These are phyloP conservation scores for Aurifilum marmelostoma DNA, from an alignment of 2,329 filamentous ascomycete species.

Conservation along the genomic window DNA sequence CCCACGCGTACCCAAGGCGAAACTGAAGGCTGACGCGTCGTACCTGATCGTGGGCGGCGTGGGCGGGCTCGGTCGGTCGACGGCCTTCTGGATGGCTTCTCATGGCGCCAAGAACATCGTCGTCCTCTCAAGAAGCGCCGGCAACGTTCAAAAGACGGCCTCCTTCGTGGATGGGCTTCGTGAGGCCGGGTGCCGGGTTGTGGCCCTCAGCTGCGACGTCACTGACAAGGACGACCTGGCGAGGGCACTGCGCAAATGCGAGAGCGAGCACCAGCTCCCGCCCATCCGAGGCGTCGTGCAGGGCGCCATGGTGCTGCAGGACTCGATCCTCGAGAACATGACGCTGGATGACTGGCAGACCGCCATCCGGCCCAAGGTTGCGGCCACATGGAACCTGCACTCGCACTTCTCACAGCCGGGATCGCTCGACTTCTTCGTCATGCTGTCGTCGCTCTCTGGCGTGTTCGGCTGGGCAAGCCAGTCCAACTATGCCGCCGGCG, in stretches of 20 bases:
- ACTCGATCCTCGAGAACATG: background rate
- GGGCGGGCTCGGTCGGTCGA: background rate
- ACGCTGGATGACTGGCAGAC: background rate
- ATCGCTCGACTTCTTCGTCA: background rate
- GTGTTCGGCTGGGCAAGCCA: background rate
- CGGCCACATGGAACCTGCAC: background rate
- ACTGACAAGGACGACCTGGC: background rate
- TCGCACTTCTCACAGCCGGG: background rate
- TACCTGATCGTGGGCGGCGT: background rate
- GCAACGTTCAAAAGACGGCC: background rate
- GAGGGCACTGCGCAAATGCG: background rate
- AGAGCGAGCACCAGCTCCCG: background rate
- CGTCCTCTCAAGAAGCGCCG: background rate
- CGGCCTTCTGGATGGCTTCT: background rate
- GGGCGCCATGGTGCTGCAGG: background rate
- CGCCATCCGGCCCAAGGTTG: background rate
- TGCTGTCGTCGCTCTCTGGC: background rate
- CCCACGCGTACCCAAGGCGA: too few relatives aligned
- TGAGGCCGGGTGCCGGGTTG: too few relatives aligned
- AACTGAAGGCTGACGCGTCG: background rate
- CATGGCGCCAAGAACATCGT: background rate
- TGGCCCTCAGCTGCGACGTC: background rate
- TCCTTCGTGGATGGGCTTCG: background rate
- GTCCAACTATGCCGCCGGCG: background rate
- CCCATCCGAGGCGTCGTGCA: background rate